These are phyloP conservation scores for Candida ipomoeae DNA, from an alignment of 805 yeast species.

Conservation along the genomic window DNA sequence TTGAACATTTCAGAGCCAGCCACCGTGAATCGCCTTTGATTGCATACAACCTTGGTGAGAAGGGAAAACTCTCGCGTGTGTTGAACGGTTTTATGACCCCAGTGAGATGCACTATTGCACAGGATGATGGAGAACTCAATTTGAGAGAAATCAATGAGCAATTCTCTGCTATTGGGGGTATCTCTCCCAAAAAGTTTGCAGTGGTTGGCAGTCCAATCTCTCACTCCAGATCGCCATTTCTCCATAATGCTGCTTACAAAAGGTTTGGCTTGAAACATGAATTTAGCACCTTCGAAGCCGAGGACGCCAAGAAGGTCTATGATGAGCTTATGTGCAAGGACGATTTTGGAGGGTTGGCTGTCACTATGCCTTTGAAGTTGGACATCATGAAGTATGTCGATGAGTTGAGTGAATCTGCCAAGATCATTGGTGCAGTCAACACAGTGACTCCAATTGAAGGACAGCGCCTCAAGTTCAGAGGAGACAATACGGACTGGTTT, in stretches of 20 bases:
- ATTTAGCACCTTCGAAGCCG: constrained; percentile 67
- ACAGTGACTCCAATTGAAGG: constrained; percentile 58
- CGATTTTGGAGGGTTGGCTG: constrained; percentile 87
- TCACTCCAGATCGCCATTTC: constrained; percentile 84
- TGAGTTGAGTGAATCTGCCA: constrained; percentile 71
- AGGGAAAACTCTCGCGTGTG: constrained; percentile 77
- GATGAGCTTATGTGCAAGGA: constrained; percentile 45
- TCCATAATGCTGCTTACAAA: constrained; percentile 78
- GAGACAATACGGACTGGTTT: constrained; percentile 94
- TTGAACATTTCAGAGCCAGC: constrained; percentile 63
- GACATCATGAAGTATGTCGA: constrained; percentile 67
- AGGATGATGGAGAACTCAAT: constrained; percentile 68
- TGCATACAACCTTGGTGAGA: constrained; percentile 75
- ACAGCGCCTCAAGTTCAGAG: constrained; percentile 46
- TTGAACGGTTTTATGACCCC: constrained; percentile 78
- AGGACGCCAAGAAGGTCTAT: constrained; percentile 53
- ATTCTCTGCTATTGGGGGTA: constrained; percentile 59
- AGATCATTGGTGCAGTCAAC: constrained; percentile 88
- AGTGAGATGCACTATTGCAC: constrained; percentile 67
- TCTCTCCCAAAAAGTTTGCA: constrained; percentile 53
- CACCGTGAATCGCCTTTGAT: constrained; percentile 64
- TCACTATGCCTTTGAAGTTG: constrained; percentile 89
- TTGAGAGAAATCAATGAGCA: constrained; percentile 60
- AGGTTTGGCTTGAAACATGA: constrained; percentile 73
- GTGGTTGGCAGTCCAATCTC: constrained; percentile 78